Evolutionary conservation across 2,329 filamentous ascomycete species (phyloP).

Genomic region (Ophiostoma sp.): DNA sequence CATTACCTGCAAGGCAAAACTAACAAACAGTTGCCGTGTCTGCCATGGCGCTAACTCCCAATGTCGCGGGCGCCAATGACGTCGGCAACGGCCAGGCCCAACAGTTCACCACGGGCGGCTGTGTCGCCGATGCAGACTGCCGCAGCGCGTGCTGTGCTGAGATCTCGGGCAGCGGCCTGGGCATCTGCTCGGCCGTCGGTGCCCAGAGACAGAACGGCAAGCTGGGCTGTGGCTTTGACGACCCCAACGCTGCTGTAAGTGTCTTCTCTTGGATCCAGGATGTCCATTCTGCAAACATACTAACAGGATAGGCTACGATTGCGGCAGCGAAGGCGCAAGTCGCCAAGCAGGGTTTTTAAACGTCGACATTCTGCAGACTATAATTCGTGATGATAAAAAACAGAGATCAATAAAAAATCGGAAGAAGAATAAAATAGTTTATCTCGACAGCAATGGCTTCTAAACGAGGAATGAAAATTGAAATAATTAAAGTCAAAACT

Average conservation of each 20-base stretch:
- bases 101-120: conserved; percentile 36
- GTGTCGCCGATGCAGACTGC: conserved; percentile 33
- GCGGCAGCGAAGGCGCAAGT: conserved; percentile 33
- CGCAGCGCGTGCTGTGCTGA: conserved; percentile 29
- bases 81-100: conserved; percentile 31
- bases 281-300: not conserved
- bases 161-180: conserved; percentile 29
- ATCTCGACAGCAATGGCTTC: not conserved
- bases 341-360: conserved; percentile 32
- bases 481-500: not conserved
- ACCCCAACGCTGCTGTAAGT: conserved; percentile 30
- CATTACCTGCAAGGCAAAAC: not conserved
- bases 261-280: not conserved
- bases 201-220: conserved; percentile 34
- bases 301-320: conserved; percentile 25
- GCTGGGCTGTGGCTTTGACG: conserved; percentile 34
- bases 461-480: not conserved
- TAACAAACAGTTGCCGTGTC: conserved; percentile 29
- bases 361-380: not conserved
- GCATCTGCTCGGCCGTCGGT: conserved; percentile 34
- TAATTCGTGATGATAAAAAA: not conserved
- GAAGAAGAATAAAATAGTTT: not conserved
- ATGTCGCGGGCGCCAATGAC: conserved; percentile 32
- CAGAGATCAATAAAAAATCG: not conserved
- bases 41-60: conserved; percentile 30